Evolutionary conservation across 345 rosid species (phyloP).

Genomic region (Sisymbrium altissimum): DNA sequence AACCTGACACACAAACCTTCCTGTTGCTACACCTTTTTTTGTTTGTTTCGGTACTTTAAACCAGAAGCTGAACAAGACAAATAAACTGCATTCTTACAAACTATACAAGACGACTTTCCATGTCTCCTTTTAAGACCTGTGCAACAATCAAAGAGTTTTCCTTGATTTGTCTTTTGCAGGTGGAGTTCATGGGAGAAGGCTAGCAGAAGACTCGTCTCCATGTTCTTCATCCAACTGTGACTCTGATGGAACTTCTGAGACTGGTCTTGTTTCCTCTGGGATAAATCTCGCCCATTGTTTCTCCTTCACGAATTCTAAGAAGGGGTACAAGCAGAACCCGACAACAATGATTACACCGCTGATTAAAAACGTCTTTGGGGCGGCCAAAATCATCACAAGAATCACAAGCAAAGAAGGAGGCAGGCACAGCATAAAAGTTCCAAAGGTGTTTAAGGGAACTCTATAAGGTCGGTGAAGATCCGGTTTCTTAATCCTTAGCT

Average conservation of each 20-base stretch:
- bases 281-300: slow-evolving; percentile 50
- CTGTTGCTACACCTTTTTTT: not conserved
- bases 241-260: slow-evolving; percentile 13
- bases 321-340: slow-evolving; percentile 62
- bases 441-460: slow-evolving; percentile 67
- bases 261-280: slow-evolving; percentile 22
- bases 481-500: slow-evolving; percentile 65
- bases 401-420: slow-evolving; percentile 69
- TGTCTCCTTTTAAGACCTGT: not conserved
- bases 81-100: slow-evolving; percentile 5
- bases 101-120: slow-evolving; percentile 11
- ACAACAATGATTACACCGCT: slow-evolving; percentile 51
- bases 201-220: slow-evolving; percentile 51
- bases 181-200: slow-evolving; percentile 40
- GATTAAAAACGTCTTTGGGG: slow-evolving; percentile 54
- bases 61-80: slow-evolving; percentile 8
- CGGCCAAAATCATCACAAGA: slow-evolving; percentile 81
- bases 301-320: slow-evolving; percentile 46
- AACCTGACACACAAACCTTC: not conserved
- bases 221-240: slow-evolving; percentile 33
- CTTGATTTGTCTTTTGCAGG: not conserved
- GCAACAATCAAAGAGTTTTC: slow-evolving; percentile 5
- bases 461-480: slow-evolving; percentile 71
- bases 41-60: slow-evolving; percentile 1
- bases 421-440: slow-evolving; percentile 57